Conservation (phyloP, 108 stramenopile genomes). For the Cyclotella baltica region DNA sequence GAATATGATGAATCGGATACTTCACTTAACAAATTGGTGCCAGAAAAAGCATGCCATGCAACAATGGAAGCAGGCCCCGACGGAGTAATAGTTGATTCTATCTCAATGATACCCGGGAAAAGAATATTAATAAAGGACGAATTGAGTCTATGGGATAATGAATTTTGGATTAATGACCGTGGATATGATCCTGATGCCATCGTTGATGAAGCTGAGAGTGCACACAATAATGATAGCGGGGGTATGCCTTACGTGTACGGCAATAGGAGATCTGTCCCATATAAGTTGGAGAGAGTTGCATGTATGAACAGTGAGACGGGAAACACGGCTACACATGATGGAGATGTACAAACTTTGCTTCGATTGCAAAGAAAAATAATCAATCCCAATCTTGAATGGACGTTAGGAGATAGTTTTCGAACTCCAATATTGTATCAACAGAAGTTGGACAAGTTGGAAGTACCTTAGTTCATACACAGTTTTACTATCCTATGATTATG, state of each 20-base stretch:
- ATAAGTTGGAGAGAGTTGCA: conserved; percentile 77
- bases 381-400: conserved; percentile 68
- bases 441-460: conserved; percentile 46
- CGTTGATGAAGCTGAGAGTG: not conserved
- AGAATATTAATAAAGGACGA: conserved; percentile 82
- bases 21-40: not conserved
- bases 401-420: conserved; percentile 68
- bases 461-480: not conserved
- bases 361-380: conserved; percentile 33
- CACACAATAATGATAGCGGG: conserved; percentile 12
- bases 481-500: not conserved
- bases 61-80: conserved; percentile 77
- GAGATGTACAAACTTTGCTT: conserved; percentile 4
- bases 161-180: conserved; percentile 89
- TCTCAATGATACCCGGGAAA: conserved; percentile 76
- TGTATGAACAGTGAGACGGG: conserved; percentile 16
- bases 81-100: conserved; percentile 75
- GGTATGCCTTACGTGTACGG: conserved; percentile 76
- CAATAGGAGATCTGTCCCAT: conserved; percentile 80
- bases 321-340: not conserved
- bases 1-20: conserved; percentile 23
- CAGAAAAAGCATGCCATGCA: conserved; percentile 58
- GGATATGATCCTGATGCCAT: conserved; percentile 75
- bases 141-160: conserved; percentile 73
- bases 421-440: conserved; percentile 52